Conservation (phyloP, 345 rosid species). For the Aurinia saxatilis region DNA sequence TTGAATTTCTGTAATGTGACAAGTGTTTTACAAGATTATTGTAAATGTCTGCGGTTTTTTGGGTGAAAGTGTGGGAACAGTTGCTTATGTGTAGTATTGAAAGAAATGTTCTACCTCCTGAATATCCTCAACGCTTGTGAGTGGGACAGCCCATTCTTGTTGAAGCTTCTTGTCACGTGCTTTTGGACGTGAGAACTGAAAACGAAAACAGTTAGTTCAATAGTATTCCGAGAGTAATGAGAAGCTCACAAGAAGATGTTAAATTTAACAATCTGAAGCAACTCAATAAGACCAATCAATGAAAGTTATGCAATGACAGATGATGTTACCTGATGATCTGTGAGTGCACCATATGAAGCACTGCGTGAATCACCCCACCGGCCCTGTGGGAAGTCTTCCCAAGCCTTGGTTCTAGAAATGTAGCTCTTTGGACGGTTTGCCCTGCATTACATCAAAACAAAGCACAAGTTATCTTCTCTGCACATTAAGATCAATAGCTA, state of each 20-base stretch:
- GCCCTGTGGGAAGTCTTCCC: constrained; percentile 90
- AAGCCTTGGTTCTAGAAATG: constrained; percentile 71
- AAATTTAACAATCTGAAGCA: not conserved
- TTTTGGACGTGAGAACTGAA: constrained; percentile 41
- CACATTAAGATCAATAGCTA: not conserved
- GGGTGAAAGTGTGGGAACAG: not conserved
- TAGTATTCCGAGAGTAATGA: not conserved
- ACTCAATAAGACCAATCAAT: no score
- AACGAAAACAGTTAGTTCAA: constrained; percentile 2
- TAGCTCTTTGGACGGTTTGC: constrained; percentile 99
- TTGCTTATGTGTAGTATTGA: not conserved
- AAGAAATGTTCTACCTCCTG: constrained; percentile 46
- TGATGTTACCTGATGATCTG: constrained; percentile 71
- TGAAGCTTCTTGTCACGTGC: constrained; percentile 88
- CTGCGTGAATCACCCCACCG: constrained; percentile 90
- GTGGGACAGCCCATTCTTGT: constrained; percentile 73
- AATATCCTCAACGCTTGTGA: constrained; percentile 69
- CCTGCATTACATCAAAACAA: constrained; percentile 37
- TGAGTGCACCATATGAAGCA: constrained; percentile 79
- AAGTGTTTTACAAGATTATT: not conserved
- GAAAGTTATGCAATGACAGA: not conserved
- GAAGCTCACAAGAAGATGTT: not conserved
- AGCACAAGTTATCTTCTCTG: not conserved
- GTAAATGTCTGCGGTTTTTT: not conserved
- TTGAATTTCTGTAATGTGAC: constrained; percentile 49